Evolutionary conservation across 1,139 yeast genomes (phyloP), one percentile per base, ranked within the genome.

Genomic region (Zygosaccharomyces sapae): DNA sequence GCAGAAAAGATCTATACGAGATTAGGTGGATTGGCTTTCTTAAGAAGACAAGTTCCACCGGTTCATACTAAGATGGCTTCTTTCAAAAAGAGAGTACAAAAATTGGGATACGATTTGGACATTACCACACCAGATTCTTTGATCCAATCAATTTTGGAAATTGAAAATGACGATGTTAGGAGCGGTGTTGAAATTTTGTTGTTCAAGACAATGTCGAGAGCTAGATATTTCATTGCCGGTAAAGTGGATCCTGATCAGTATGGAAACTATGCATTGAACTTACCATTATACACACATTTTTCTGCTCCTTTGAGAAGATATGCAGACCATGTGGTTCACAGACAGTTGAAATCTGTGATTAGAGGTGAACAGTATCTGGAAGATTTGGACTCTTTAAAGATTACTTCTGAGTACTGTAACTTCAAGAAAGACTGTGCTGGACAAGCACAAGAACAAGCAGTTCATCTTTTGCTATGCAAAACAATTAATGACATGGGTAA

Each of bases 391-490:
- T 72, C 88, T 0, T 72, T 90, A 58, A 84, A 86, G 61, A 84
- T 88, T 54, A 77, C 86, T 34, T 86, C 95, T 10, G 97, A 92
- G 59, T 89, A 88, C 66, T 90, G 97, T 70, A 89, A 89, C 59
- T 90, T 92, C 74, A 89, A 90, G 68, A 88, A 89, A 66, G 97
- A 92, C 62, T 90, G 96, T 67, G 95, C 97, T 1, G 82, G 81
- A 53, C 81, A 80, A 57, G 97, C 97, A 0, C 97, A 92, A 69
- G 96, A 88, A 58, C 98, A 92, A 68, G 92, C 96, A 5, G 80
- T 90, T 47, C 98, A 92, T 66, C 74, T 92, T 56, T 73, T 85
- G 49, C 72, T 90, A 45, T 86, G 95, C 45, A 95, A 89, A 66
- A 83, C 89, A 1, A 84, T 92, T 49, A 86, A 85, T 62, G 86